Base-by-base conservation (phyloP, 441 rosid species). In the Jatropha multifida region DNA sequence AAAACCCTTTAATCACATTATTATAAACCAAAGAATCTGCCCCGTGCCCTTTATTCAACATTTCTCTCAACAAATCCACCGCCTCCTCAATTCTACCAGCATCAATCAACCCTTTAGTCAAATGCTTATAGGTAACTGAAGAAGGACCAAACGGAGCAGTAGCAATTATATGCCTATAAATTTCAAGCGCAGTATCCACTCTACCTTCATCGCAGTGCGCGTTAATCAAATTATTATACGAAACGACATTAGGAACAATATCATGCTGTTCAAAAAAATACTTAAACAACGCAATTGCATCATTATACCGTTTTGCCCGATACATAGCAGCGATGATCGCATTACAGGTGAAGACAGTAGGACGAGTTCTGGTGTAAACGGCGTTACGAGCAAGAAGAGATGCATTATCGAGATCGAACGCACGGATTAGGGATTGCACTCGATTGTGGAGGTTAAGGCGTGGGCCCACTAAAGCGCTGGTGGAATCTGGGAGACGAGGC, bases 331-430 rank as follows among this genome's bases (percentile, higher is more conserved):
- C 98, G 44, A 93, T 87, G 71, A 95, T 88, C 18, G 98, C 99
- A 70, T 95, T 95, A 80, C 97, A 95, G 10, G 97, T 93, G 89
- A 95, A 95, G 14, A 93, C 98, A 7, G 97, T 93, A 75, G 97
- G 95, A 14, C 95, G 89, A 20, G 87, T 87, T 32, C 72, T 80
- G 64, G 95, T 88, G 81, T 82, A 90, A 46, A 93, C 91, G 5
- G 97, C 80, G 62, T 85, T 83, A 7, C 99, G 95, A 20, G 95
- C 98, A 13, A 90, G 80, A 15, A 72, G 78, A 1, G 98, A 90
- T 3, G 99, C 97, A 10, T 97, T 96, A 26, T 95, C 99, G 12
- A 93, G 96, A 79, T 95, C 97, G 0, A 82, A 88, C 5, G 99
- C 96, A 5, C 98, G 93, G 81, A 93, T 93, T 20, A 95, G 90